Percentiles rank a stretch among this genome's conserved stretches.
These are phyloP conservation scores for Zostera marina DNA, from an alignment of 116 monocot species.

Conservation along the genomic window DNA sequence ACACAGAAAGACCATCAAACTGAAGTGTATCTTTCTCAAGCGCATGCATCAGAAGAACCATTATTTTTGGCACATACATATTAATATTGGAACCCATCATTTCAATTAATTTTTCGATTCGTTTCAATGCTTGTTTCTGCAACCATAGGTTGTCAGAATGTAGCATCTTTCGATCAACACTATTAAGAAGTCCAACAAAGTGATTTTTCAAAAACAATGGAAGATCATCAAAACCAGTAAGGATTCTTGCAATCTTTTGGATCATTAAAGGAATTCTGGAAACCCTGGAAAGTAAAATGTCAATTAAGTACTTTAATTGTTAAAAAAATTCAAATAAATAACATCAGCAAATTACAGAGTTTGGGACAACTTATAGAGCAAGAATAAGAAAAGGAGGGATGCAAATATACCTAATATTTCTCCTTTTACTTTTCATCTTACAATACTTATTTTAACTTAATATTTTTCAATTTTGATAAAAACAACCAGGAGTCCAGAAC, in stretches of 20 bases:
- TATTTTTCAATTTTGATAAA: too few species aligned
- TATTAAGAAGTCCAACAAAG: constrained; percentile 93
- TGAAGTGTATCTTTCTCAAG: constrained; percentile 88
- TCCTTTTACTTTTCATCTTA: too few species aligned
- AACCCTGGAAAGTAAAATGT: constrained; percentile 28
- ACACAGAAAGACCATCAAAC: constrained; percentile 43
- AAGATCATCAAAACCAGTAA: constrained; percentile 70
- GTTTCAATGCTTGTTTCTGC: constrained; percentile 67
- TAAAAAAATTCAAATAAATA: neutral
- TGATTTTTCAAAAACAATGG: constrained; percentile 76
- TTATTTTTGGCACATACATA: constrained; percentile 84
- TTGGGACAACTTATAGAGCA: too few species aligned
- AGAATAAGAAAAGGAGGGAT: too few species aligned
- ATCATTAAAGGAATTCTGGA: constrained; percentile 50
- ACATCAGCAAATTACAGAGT: too few species aligned
- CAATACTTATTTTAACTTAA: too few species aligned
- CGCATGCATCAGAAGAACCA: constrained; percentile 82
- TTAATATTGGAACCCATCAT: constrained; percentile 90
- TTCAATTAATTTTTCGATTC: constrained; percentile 72
- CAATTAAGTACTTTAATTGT: neutral
- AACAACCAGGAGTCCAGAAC: too few species aligned
- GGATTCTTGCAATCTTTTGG: constrained; percentile 54
- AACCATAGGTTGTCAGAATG: constrained; percentile 44
- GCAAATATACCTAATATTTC: too few species aligned
- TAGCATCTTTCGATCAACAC: constrained; percentile 93